phyloP scores from a whole-genome alignment of 352 stramenopile genomes.

The Aphanomyces invadans region DNA sequence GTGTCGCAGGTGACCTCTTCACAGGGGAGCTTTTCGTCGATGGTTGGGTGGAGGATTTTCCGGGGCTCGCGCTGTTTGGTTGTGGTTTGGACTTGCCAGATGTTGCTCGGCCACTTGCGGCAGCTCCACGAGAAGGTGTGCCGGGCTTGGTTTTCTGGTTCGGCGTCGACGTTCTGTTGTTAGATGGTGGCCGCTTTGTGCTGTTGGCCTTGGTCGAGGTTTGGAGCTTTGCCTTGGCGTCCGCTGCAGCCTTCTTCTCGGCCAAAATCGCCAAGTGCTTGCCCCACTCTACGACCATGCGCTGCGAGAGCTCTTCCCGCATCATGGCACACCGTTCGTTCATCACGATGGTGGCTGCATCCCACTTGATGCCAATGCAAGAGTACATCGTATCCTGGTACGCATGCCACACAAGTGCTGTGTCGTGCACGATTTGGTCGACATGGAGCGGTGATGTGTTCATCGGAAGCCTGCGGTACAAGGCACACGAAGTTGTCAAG shows the following conservation, averaged over 20 bases:
- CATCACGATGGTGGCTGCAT: background rate
- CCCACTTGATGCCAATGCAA: background rate
- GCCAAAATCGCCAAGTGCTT: background rate
- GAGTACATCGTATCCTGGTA: background rate
- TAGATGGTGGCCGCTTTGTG: background rate
- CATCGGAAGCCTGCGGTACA: background rate
- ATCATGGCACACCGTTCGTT: conserved; percentile 20
- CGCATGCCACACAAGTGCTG: background rate
- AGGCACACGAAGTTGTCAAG: background rate
- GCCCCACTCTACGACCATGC: conserved; percentile 13
- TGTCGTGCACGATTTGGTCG: conserved; percentile 13
- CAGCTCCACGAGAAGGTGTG: too few relatives aligned
- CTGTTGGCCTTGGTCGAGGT: conserved; percentile 8
- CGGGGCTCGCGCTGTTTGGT: background rate
- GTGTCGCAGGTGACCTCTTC: too few relatives aligned
- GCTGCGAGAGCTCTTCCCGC: background rate
- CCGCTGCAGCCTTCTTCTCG: conserved; percentile 10
- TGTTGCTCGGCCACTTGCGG: background rate
- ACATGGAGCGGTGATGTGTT: background rate
- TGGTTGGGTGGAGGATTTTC: too few relatives aligned
- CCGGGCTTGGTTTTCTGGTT: background rate
- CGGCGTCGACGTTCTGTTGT: background rate
- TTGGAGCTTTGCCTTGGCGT: background rate
- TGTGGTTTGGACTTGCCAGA: background rate
- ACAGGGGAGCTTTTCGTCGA: too few relatives aligned